Base-by-base conservation (phyloP, 2,329 filamentous ascomycete species). In the Curvularia lunata region DNA sequence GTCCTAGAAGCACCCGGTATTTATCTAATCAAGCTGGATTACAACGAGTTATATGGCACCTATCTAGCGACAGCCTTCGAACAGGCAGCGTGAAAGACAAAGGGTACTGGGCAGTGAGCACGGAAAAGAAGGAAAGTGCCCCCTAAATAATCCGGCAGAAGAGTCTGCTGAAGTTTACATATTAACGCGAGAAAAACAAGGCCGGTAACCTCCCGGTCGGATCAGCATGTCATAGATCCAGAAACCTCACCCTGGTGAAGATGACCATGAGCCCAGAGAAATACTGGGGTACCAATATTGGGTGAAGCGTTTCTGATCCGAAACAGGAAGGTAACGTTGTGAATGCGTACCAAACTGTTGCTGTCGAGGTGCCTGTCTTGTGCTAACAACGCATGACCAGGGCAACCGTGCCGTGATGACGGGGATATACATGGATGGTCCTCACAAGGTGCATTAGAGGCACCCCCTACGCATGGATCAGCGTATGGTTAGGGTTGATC, bases 361-460 rank as follows among this genome's bases (percentile, higher is more conserved):
- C n/a, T 28, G 23, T 10, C 16, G 7, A 21, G 21, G 13, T 19
- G 10, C 19, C 13, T 21, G 21, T 13, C 47, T 49, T 34, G 47
- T 49, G 47, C 47, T 49, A 49, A n/a, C 10, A 49, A 34, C 47
- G 47, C 47, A 40, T 49, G 47, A 40, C 32, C 47, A 49, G 23
- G 47, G 47, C 5, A n/a, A 18, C 21, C 19, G 4, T 23, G 30
- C 32, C 32, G 32, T 23, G 21, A 13, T 38, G 16, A 18, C n/a
- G 23, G 32, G 21, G 23, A 23, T 38, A 23, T 49, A 38, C 23
- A 38, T 28, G 32, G 18, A n/a, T 13, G 54, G 27, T 52, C 41
- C 37, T 52, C 50, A 56, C 50, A 56, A 32, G 42, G 40, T 56
- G 54, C 28, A 45, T 48, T 42, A 42, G 41, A 55, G 49, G 42